These are phyloP conservation scores for Carnegiea gigantea DNA, from an alignment of 179 eudicot species.

Conservation along the genomic window DNA sequence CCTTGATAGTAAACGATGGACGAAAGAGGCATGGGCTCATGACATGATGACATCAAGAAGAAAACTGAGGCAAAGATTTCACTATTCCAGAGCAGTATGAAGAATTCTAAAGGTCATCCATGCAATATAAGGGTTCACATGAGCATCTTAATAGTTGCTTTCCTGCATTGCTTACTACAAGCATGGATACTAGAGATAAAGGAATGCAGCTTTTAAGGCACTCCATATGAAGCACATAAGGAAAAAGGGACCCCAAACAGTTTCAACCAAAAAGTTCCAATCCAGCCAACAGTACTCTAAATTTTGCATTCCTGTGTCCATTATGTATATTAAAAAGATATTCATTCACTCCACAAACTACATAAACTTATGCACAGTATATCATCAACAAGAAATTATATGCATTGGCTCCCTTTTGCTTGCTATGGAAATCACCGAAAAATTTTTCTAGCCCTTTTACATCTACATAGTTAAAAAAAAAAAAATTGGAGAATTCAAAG, in stretches of 20 bases:
- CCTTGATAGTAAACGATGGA: background rate
- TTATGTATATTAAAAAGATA: background rate
- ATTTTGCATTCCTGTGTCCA: background rate
- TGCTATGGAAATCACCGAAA: background rate
- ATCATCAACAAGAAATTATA: background rate
- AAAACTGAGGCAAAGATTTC: background rate
- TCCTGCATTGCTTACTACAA: background rate
- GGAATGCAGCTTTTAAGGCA: too few relatives aligned
- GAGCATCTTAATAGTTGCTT: background rate
- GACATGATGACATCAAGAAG: constrained; percentile 15
- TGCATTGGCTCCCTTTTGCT: background rate
- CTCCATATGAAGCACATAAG: too few relatives aligned
- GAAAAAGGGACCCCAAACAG: too few relatives aligned
- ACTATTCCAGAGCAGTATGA: background rate
- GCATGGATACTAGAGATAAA: background rate
- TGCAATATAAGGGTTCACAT: background rate
- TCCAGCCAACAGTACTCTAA: too few relatives aligned
- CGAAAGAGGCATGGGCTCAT: background rate
- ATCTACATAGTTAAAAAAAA: background rate
- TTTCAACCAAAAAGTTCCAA: too few relatives aligned
- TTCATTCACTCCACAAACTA: background rate
- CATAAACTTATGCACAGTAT: background rate
- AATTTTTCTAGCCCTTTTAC: too few relatives aligned
- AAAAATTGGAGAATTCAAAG: background rate
- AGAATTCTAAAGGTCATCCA: background rate